These are phyloP conservation scores for Xylaria flabelliformis DNA, from an alignment of 495 filamentous ascomycete genomes.

Conservation along the genomic window DNA sequence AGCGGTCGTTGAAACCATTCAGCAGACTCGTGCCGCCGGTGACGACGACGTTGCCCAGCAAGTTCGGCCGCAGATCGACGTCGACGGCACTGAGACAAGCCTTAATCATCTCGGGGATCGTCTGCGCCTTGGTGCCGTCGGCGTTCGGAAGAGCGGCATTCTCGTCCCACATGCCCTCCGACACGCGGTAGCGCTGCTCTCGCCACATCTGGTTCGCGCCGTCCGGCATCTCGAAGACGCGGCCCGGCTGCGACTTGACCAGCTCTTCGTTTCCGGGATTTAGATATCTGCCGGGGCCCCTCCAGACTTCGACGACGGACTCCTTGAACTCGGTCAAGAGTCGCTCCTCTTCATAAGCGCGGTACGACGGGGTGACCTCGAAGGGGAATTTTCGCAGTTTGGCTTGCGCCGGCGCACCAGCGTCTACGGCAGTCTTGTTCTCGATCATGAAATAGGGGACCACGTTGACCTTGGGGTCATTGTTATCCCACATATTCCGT, in stretches of 20 bases:
- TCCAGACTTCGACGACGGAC: conserved; percentile 92
- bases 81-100: conserved; percentile 79
- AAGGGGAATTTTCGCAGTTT: conserved; percentile 64
- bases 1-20: conserved; percentile 86
- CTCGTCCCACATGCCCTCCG: conserved; percentile 88
- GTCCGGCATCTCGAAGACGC: conserved; percentile 95
- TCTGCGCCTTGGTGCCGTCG: conserved; percentile 65
- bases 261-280: conserved; percentile 70
- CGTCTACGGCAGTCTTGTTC: conserved; percentile 87
- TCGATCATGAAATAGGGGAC: conserved; percentile 86
- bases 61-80: conserved; percentile 81
- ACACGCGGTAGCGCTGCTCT: conserved; percentile 79
- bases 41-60: conserved; percentile 90
- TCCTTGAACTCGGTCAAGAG: conserved; percentile 97
- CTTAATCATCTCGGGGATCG: conserved; percentile 79
- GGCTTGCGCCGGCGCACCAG: conserved; percentile 74
- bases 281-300: conserved; percentile 73
- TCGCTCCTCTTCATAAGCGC: conserved; percentile 85
- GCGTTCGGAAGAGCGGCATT: conserved; percentile 61
- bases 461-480: conserved; percentile 78
- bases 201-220: conserved; percentile 94
- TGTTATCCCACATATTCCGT: conserved; percentile 75
- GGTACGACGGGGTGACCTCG: conserved; percentile 74
- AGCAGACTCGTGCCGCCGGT: conserved; percentile 85
- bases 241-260: conserved; percentile 67